Base-by-base conservation (phyloP, 805 yeast genomes). In the Candida patagonica region DNA sequence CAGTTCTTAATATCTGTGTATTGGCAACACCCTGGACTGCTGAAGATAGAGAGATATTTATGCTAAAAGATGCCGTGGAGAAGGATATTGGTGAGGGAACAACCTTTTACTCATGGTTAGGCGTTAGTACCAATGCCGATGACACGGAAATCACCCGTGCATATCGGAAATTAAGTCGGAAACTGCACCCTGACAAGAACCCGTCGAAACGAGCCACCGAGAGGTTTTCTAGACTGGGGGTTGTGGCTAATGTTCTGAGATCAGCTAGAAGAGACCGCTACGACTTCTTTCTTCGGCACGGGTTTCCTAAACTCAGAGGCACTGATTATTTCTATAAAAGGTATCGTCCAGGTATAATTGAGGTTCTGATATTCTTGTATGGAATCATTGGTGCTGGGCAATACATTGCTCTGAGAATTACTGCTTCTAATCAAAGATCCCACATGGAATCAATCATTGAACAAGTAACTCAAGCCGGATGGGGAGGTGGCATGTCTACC, bases 181-280 rank as follows among this genome's bases (percentile, higher is more conserved):
- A 83, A 55, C 86, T 74, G 61, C 98, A 89, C 56, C 98, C 98
- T 2, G 98, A 89, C 61, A 89, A 89, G 64, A 92, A 89, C 57
- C 57, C 58, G 9, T 55, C 56, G 32, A 66, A 62, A 46, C 55
- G 60, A 17, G 82, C 80, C 4, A 78, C 73, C 45, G 82, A 77
- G 49, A 68, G 85, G 29, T 92, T 79, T 55, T 85, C 89, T 52
- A 66, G 89, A 22, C 70, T 92, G 26, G 82, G 92, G 25, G 59
- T 78, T 21, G 82, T 85, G 17, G 80, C 87, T 25, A 75, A 81
- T 53, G 78, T 88, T 41, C 66, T 88, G 35, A 70, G 89, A 48
- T 62, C 72, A 19, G 73, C 74, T 40, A 68, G 68, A 42, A 74
- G 78, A 46, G 76, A 79, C 36, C 69, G 86, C 6, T 92, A 92